Conservation (phyloP, 352 stramenopile species). For the Pythium vanterpoolii region DNA sequence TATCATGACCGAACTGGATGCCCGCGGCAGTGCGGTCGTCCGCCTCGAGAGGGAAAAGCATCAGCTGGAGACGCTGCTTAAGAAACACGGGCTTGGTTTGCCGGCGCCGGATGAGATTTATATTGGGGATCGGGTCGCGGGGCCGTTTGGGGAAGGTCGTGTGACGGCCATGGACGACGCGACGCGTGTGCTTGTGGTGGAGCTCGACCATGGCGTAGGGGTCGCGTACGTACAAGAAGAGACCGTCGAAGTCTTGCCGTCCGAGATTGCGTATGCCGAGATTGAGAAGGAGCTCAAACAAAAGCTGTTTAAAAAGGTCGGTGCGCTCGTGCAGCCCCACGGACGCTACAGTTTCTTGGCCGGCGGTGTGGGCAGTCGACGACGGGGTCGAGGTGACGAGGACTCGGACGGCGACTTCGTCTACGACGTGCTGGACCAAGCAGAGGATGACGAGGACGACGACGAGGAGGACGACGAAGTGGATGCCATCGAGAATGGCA, state of each 20-base stretch:
- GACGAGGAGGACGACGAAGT: conserved; percentile 33
- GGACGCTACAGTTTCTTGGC: conserved; percentile 39
- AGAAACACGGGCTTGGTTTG: conserved; percentile 35
- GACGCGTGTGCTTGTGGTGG: conserved; percentile 40
- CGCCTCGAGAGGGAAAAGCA: conserved; percentile 64
- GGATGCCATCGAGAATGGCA: conserved; percentile 27
- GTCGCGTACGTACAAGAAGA: conserved; percentile 58
- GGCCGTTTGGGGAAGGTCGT: conserved; percentile 38
- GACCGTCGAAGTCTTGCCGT: conserved; percentile 46
- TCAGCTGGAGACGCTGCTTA: conserved; percentile 47
- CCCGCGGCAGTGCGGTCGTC: conserved; percentile 45
- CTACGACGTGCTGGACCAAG: conserved; percentile 20
- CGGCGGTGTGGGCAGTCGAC: conserved; percentile 6
- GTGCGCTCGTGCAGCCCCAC: conserved; percentile 49
- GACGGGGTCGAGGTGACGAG: conserved; percentile 21
- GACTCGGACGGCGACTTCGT: conserved; percentile 26
- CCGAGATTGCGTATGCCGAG: conserved; percentile 49
- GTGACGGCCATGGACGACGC: conserved; percentile 41
- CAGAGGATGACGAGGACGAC: conserved; percentile 28
- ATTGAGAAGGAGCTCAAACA: conserved; percentile 53
- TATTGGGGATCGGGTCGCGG: conserved; percentile 52
- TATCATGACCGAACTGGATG: conserved; percentile 79
- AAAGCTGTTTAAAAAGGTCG: conserved; percentile 70
- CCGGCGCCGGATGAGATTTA: conserved; percentile 66
- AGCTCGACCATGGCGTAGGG: conserved; percentile 35